These are phyloP conservation scores for Ochetophila trinervis DNA, from an alignment of 306 rosid genomes.

Conservation along the genomic window DNA sequence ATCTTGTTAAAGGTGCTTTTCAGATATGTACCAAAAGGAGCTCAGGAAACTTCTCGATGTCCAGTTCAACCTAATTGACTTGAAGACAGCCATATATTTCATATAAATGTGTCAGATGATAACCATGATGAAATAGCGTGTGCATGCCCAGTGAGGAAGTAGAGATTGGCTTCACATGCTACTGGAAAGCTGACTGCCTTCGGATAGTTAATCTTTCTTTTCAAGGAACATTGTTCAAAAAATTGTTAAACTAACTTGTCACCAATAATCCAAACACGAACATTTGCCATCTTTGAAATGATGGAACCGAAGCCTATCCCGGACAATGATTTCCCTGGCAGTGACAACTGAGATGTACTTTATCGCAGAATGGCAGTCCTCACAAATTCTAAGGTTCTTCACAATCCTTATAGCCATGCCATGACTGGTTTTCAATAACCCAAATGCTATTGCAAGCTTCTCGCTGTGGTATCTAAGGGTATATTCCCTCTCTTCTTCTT, in stretches of 20 bases:
- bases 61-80: too few relatives aligned
- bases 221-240: too few relatives aligned
- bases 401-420: slow-evolving; percentile 58
- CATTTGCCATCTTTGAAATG: slow-evolving; percentile 73
- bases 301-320: slow-evolving; percentile 88
- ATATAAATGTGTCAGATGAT: too few relatives aligned
- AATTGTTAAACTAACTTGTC: neutral
- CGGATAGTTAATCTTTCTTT: too few relatives aligned
- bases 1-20: too few relatives aligned
- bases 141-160: too few relatives aligned
- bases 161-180: too few relatives aligned
- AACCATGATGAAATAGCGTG: too few relatives aligned
- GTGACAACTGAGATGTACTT: slow-evolving; percentile 65
- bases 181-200: too few relatives aligned
- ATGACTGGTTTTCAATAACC: slow-evolving; percentile 56
- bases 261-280: slow-evolving; percentile 85
- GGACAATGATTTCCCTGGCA: slow-evolving; percentile 60
- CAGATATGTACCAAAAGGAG: too few relatives aligned
- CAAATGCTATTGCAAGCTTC: slow-evolving; percentile 89
- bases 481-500: slow-evolving; percentile 84
- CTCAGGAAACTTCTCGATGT: too few relatives aligned
- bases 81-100: too few relatives aligned
- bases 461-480: slow-evolving; percentile 93
- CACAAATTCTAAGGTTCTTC: slow-evolving; percentile 90
- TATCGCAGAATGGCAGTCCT: slow-evolving; percentile 84